Conservation (phyloP, 352 stramenopile genomes). For the Globisporangium barbulae region DNA sequence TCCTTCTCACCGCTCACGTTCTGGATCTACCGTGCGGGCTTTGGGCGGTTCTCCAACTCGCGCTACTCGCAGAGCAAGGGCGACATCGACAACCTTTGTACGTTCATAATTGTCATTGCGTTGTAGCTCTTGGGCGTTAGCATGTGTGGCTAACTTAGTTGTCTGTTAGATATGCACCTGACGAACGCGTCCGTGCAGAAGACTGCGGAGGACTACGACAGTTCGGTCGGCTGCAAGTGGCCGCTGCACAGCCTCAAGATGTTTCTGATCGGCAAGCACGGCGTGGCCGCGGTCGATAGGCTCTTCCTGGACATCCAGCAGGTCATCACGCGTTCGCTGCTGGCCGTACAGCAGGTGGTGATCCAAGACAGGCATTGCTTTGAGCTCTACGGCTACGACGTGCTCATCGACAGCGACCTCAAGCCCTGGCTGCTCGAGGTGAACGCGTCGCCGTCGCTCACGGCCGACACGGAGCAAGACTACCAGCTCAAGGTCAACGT, state of each 20-base stretch:
- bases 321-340: conserved; percentile 80
- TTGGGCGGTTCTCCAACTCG: conserved; percentile 63
- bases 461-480: conserved; percentile 68
- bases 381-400: conserved; percentile 89
- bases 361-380: conserved; percentile 91
- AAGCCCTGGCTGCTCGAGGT: conserved; percentile 88
- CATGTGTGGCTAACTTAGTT: neutral
- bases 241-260: conserved; percentile 50
- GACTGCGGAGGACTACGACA: conserved; percentile 72
- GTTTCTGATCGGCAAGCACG: conserved; percentile 69
- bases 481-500: conserved; percentile 84
- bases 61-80: conserved; percentile 24
- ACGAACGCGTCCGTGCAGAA: conserved; percentile 94
- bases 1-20: conserved; percentile 32
- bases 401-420: conserved; percentile 80
- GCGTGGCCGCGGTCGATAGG: conserved; percentile 45
- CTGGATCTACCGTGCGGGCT: conserved; percentile 63
- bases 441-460: conserved; percentile 67
- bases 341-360: conserved; percentile 83
- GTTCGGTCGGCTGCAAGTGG: conserved; percentile 66
- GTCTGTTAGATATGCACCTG: conserved; percentile 86
- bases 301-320: conserved; percentile 84
- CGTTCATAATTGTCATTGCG: neutral
- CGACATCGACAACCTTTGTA: conserved; percentile 33
- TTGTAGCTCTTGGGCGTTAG: neutral